Evolutionary conservation across 768 basidiomycete species (phyloP), one percentile per base, ranked within the genome.

Genomic region (Gymnopilus dilepis): DNA sequence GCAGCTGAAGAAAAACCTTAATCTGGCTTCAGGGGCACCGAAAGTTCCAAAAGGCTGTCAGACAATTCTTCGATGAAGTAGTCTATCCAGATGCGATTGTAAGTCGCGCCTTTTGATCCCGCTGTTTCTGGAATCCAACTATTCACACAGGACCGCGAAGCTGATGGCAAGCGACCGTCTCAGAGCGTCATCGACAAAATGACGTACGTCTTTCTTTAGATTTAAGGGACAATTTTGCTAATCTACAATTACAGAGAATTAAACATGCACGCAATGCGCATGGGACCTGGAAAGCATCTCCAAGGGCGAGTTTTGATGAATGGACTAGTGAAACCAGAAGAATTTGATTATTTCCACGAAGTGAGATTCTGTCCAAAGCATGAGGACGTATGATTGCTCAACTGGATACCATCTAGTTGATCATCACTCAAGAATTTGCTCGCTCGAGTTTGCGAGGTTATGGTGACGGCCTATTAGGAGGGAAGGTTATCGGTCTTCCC

Each of bases 271-370:
- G 91, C 94, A 13, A 97, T 99, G 96, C 86, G 95, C 30, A 76
- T 96, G 78, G 97, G 97, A 21, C 97, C 97, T 8, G 95, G 94
- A 21, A 94, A 95, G 73, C 95, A 98, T 69, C 84, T 99, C 11
- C 82, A 90, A 72, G 96, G 96, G 4, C 83, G 86, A 15, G 84
- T 76, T 11, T 78, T 99, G n/a, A 88, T 95, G 83, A 86, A 84
- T 56, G 96, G 94, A 1, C 71, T 89, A 6, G 89, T 97, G 45
- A 87, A 84, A 64, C 92, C 94, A 2, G 94, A 96, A 73, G 87
- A 89, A 73, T 96, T 90, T 66, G 91, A 96, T 71, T 94, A 92
- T 72, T 97, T 97, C 84, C 94, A 96, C 73, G 89, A 90, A 76
- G 86, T 86, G 61, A 38, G 70, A 40, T 57, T 37, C 8, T 4